These are phyloP conservation scores for Takakia lepidozioides DNA, from an alignment of 225 moss, liverwort and hornwort species.

Conservation along the genomic window DNA sequence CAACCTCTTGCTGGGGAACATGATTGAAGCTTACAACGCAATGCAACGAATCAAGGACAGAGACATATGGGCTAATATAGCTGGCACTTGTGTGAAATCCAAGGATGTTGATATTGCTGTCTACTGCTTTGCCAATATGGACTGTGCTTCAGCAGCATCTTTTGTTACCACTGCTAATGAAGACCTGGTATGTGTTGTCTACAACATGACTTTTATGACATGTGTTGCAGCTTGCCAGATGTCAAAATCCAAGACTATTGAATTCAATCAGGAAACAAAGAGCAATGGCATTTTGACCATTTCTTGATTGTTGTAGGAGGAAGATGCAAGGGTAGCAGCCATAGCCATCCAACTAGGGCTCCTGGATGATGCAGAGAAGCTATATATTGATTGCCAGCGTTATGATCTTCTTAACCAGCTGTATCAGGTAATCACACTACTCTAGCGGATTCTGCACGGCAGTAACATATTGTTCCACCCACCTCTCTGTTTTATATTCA, in stretches of 20 bases:
- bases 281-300: constrained; percentile 7
- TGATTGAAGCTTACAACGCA: constrained; percentile 67
- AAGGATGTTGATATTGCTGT: constrained; percentile 78
- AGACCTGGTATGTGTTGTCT: constrained; percentile 70
- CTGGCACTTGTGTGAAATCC: constrained; percentile 66
- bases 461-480: too few species aligned
- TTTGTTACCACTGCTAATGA: constrained; percentile 53
- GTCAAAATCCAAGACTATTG: too few species aligned
- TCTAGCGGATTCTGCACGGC: too few species aligned
- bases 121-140: constrained; percentile 86
- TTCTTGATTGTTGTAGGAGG: constrained; percentile 46
- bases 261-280: constrained; percentile 8
- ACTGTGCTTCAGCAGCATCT: constrained; percentile 58
- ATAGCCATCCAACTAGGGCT: constrained; percentile 81
- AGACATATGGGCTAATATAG: constrained; percentile 63
- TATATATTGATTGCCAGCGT: constrained; percentile 72
- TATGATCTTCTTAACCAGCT: constrained; percentile 84
- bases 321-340: constrained; percentile 85
- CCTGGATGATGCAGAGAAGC: constrained; percentile 55
- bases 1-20: constrained; percentile 52
- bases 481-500: too few species aligned
- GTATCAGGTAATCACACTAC: constrained; percentile 57
- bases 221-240: too few species aligned
- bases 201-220: too few species aligned
- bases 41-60: constrained; percentile 56